phyloP scores from a whole-genome alignment of 768 basidiomycete species.

The Boletus vinaceobasis region DNA sequence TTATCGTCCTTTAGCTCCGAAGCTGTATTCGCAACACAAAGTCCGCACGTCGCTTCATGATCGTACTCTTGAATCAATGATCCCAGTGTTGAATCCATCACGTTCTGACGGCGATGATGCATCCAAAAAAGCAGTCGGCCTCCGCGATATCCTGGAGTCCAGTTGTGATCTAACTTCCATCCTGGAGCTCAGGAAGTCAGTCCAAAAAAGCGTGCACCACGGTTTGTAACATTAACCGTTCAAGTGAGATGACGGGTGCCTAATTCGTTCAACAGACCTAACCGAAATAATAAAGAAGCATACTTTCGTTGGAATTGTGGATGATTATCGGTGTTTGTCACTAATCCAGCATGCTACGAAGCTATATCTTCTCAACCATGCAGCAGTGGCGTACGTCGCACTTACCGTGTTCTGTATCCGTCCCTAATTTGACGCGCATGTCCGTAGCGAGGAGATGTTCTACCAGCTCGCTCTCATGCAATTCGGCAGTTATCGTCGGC shows the following conservation, averaged over 20 bases:
- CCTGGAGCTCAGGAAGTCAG: conserved; percentile 52
- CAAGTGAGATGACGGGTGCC: neutral
- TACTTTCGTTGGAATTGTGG: conserved; percentile 90
- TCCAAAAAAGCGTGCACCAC: conserved; percentile 61
- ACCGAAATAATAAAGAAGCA: conserved; percentile 83
- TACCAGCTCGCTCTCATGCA: conserved; percentile 92
- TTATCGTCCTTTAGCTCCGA: conserved; percentile 34
- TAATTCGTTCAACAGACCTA: conserved; percentile 49
- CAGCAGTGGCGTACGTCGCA: conserved; percentile 67
- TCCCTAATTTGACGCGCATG: neutral
- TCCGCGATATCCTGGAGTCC: conserved; percentile 67
- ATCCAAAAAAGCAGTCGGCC: conserved; percentile 24
- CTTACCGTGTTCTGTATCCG: neutral
- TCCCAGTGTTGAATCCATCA: conserved; percentile 61
- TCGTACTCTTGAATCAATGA: conserved; percentile 94
- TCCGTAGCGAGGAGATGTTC: conserved; percentile 81
- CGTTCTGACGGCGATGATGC: conserved; percentile 33
- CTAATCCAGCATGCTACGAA: conserved; percentile 86
- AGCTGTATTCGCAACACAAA: conserved; percentile 78
- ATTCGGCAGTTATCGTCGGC: conserved; percentile 75
- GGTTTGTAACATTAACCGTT: conserved; percentile 43
- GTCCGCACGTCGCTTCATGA: conserved; percentile 85
- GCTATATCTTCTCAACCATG: conserved; percentile 87
- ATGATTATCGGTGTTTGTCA: conserved; percentile 67
- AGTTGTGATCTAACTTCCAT: conserved; percentile 77